Conservation (phyloP, 2,329 filamentous ascomycete genomes). For the Botryosphaeria agaves region DNA sequence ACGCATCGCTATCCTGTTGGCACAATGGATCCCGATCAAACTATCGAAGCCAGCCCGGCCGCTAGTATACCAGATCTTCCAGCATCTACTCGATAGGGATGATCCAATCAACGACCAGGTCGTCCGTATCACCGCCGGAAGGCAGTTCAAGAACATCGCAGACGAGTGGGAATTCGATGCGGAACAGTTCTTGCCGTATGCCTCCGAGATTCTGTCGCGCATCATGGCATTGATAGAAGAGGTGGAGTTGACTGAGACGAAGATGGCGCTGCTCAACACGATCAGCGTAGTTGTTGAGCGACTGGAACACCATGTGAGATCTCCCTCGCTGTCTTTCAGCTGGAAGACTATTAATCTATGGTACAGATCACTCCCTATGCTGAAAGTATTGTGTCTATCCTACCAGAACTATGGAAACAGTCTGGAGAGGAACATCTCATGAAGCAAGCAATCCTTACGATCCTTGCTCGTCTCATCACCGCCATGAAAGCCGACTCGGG, state of each 20-base stretch:
- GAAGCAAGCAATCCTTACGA: conserved; percentile 81
- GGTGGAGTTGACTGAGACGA: conserved; percentile 71
- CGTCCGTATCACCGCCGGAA: conserved; percentile 76
- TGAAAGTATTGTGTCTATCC: conserved; percentile 62
- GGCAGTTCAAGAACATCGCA: conserved; percentile 63
- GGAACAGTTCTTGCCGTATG: conserved; percentile 59
- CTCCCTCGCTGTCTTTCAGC: neutral
- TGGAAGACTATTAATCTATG: conserved; percentile 3
- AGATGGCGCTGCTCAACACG: conserved; percentile 77
- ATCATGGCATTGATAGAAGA: conserved; percentile 65
- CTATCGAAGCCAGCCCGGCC: conserved; percentile 49
- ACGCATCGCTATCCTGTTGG: conserved; percentile 73
- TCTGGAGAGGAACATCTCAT: conserved; percentile 79
- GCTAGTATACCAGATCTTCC: conserved; percentile 74
- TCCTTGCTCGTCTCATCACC: conserved; percentile 70
- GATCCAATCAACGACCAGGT: conserved; percentile 79
- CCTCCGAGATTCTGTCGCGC: conserved; percentile 51
- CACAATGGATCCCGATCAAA: conserved; percentile 75
- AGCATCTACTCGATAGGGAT: conserved; percentile 61
- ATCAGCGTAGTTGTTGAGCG: conserved; percentile 65
- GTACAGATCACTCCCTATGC: conserved; percentile 43
- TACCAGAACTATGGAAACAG: conserved; percentile 71
- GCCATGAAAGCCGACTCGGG: conserved; percentile 66
- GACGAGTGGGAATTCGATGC: conserved; percentile 72
- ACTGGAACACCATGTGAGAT: conserved; percentile 52